phyloP scores from a whole-genome alignment of 2,329 filamentous ascomycete genomes.

The Hymenoscyphus albidus region DNA sequence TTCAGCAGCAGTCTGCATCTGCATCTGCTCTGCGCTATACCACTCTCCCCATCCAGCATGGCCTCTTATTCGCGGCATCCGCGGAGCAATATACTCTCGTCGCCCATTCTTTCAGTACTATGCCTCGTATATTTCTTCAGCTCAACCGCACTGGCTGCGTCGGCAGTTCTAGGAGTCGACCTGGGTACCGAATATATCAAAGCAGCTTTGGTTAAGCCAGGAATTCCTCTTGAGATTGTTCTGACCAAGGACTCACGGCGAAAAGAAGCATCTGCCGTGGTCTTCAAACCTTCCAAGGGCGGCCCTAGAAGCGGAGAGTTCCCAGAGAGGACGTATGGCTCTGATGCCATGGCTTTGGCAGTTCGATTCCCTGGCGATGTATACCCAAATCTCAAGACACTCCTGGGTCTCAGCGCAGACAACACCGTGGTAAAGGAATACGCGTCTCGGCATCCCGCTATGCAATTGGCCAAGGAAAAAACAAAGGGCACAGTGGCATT shows the following conservation, averaged over 20 bases:
- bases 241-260: conserved; percentile 96
- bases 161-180: conserved; percentile 87
- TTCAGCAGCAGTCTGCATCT: conserved; percentile 25
- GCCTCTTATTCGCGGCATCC: conserved; percentile 19
- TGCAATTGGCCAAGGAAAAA: conserved; percentile 61
- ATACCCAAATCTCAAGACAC: conserved; percentile 87
- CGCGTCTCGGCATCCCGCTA: conserved; percentile 69
- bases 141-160: conserved; percentile 36
- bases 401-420: conserved; percentile 70
- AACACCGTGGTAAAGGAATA: conserved; percentile 66
- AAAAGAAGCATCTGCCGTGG: conserved; percentile 87
- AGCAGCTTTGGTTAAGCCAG: conserved; percentile 90
- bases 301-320: conserved; percentile 58
- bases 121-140: conserved; percentile 35
- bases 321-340: conserved; percentile 88
- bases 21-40: background rate
- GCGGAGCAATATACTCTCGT: conserved; percentile 25
- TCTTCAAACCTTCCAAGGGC: conserved; percentile 81
- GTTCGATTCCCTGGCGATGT: conserved; percentile 89
- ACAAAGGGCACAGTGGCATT: conserved; percentile 71
- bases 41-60: conserved; percentile 26
- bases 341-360: conserved; percentile 82
- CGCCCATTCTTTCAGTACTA: conserved; percentile 29
- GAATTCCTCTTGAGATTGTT: conserved; percentile 95
- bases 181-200: conserved; percentile 97